A percentile compares a stretch with the other conserved stretches of the same genome.
Evolutionary conservation across 2,329 filamentous ascomycete species (phyloP).

Genomic region (Ascochyta koolunga): DNA sequence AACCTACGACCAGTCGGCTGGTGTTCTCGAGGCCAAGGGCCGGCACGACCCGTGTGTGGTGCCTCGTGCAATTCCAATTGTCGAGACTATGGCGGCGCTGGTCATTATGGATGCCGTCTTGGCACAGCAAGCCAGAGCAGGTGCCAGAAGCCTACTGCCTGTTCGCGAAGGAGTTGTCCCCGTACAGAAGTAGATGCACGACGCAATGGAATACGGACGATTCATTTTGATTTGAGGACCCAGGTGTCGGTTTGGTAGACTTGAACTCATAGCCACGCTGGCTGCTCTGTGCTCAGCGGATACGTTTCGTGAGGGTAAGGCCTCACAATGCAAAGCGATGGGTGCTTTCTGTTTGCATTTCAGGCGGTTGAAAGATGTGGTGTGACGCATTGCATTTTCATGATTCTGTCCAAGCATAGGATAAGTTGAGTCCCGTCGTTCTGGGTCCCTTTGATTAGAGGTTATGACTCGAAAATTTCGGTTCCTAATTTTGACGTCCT

Average conservation of each 20-base stretch:
- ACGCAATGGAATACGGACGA: background rate
- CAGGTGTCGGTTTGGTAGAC: background rate
- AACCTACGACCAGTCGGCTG: conserved; percentile 76
- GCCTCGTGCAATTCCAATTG: conserved; percentile 83
- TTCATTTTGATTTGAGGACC: background rate
- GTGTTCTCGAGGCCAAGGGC: conserved; percentile 86
- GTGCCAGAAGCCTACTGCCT: conserved; percentile 44
- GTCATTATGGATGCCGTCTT: conserved; percentile 86
- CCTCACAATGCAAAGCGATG: background rate
- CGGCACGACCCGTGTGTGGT: conserved; percentile 94
- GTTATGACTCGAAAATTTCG: background rate
- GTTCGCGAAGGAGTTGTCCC: conserved; percentile 49
- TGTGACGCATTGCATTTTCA: background rate
- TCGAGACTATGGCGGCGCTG: conserved; percentile 89
- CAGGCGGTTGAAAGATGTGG: background rate
- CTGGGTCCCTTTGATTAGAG: conserved; percentile 9
- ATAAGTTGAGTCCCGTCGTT: background rate
- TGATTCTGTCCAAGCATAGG: conserved; percentile 4
- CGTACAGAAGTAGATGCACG: conserved; percentile 22
- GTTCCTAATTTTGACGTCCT: conserved; percentile 7
- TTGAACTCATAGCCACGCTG: background rate
- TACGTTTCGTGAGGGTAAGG: background rate
- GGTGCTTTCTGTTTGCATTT: background rate
- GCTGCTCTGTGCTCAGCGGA: background rate
- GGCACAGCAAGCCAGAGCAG: conserved; percentile 72